Evolutionary conservation across 164 flowering plant genomes (phyloP), one percentile per base, ranked within the genome.

Genomic region (Tinospora cordifolia): DNA sequence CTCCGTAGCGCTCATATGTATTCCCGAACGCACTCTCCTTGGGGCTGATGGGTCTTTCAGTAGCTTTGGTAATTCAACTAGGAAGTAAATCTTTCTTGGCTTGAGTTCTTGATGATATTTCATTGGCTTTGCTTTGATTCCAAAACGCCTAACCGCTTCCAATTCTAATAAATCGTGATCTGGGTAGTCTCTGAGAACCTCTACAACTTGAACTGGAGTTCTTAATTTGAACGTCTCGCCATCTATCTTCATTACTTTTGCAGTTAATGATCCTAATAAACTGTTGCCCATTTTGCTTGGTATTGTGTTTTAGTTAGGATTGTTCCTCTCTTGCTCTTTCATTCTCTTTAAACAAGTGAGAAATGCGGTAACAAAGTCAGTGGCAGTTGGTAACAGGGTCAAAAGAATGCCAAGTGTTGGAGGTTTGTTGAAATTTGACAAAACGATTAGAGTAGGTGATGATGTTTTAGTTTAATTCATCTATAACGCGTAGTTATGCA

Each of bases 1-100:
- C 30, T 87, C 90, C 70, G 80, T 83, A n/a, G 88, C 90, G 36
- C 75, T 78, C 90, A 79, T 79, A 22, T 82, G 80, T 19, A 86
- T 73, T 5, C 85, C 85, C 1, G 89, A 81, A 34, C 81, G 69
- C 3, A 72, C 84, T 62, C 82, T 72, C 57, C 87, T 74, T 0
- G 77, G 76, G 0, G 17, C 69, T 57, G 73, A 72, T 14, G 21
- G 0, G 24, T 76, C 76, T 39, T 69, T 67, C 0, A 75, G 81
- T 12, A 76, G 38, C 41, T 81, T 81, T 0, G 88, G 88, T 34
- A 85, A 40, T 44, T 84, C 81, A 3, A 87, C 79, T 11, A 87
- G 71, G 57, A 87, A 87, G 69, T 87, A 87, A 36, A 84, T 67
- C 71, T 71, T 71, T 64, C 65, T 80, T 19, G 87, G 80, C 69